phyloP scores from a whole-genome alignment of 2,329 filamentous ascomycete genomes.

The Xylaria sp. region DNA sequence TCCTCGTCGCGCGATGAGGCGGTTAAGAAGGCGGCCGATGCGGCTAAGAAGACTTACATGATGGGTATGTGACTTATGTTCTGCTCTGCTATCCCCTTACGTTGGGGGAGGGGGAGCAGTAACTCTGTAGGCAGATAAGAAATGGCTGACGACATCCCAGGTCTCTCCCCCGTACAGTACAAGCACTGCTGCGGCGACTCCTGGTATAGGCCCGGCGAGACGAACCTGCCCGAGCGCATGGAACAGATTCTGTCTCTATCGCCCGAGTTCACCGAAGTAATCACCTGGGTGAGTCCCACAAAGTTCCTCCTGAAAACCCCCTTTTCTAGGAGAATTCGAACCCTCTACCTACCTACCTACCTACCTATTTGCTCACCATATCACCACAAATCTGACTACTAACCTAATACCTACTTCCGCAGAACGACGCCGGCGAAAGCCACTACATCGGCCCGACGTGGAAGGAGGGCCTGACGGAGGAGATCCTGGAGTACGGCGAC shows the following conservation, averaged over 20 bases:
- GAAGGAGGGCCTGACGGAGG: constrained; percentile 33
- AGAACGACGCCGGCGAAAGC: constrained; percentile 41
- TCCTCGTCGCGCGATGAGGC: constrained; percentile 30
- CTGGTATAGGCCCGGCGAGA: constrained; percentile 39
- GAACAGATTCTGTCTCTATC: constrained; percentile 38
- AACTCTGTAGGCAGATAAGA: neutral
- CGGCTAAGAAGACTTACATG: constrained; percentile 39
- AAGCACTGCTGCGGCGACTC: constrained; percentile 37
- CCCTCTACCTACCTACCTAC: neutral
- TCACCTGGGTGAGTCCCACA: constrained; percentile 35
- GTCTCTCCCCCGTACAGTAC: constrained; percentile 38
- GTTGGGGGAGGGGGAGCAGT: neutral
- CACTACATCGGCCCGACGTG: constrained; percentile 42
- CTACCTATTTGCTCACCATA: neutral
- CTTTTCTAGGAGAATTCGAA: too few relatives aligned
- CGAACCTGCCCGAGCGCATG: constrained; percentile 41
- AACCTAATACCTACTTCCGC: neutral
- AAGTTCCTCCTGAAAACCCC: neutral
- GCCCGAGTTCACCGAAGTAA: constrained; percentile 39
- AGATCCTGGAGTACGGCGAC: constrained; percentile 37
- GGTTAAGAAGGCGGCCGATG: constrained; percentile 27
- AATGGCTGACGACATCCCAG: constrained; percentile 15
- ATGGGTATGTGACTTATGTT: constrained; percentile 37
- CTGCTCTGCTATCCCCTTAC: neutral
- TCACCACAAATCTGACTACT: neutral